Evolutionary conservation across 1,139 yeast genomes (phyloP), one percentile per base, ranked within the genome.

Genomic region (Taphrina populina): DNA sequence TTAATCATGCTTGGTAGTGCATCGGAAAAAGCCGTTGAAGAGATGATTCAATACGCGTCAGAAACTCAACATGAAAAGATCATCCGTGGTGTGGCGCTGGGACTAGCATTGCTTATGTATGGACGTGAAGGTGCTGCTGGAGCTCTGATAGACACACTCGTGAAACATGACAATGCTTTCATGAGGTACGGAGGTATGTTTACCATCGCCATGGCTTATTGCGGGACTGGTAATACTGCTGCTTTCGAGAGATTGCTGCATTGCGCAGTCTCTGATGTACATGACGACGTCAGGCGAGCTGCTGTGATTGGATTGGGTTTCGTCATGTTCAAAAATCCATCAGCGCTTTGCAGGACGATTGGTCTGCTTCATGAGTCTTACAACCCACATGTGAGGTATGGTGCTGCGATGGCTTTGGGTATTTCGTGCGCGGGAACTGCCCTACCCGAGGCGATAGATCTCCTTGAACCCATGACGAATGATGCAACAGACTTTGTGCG

Each of bases 331-430:
- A 84, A 96, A 67, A 95, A 90, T 70, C 87, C 88, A 69, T 83
- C 92, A 29, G 88, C 96, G 0, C 92, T 94, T 30, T 98, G 98
- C 60, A 85, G 95, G 65, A 85, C 94, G 73, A 96, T 92, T 34
- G 95, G 90, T 69, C 77, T 92, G 61, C 77, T 94, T 64, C 81
- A 96, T 0, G 96, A 90, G 71, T 87, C 96, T 0, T 96, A 92
- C 70, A 94, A 92, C 68, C 95, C 98, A 13, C 97, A 94, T 68
- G 98, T 94, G 29, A 86, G 99, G 71, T 92, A 94, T 68, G 99
- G 99, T 73, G 85, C 97, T 37, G 96, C 97, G 2, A 76, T 92
- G 81, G 98, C 99, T 0, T 77, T 92, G 62, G 98, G 97, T 71
- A 86, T 94, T 60, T 82, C 97, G 2, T 90, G 97, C 75, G 96